Percentiles rank a stretch among this genome's conserved stretches.
Conservation (phyloP, 2,329 filamentous ascomycete genomes). For the Monosporascus cannonballus region DNA sequence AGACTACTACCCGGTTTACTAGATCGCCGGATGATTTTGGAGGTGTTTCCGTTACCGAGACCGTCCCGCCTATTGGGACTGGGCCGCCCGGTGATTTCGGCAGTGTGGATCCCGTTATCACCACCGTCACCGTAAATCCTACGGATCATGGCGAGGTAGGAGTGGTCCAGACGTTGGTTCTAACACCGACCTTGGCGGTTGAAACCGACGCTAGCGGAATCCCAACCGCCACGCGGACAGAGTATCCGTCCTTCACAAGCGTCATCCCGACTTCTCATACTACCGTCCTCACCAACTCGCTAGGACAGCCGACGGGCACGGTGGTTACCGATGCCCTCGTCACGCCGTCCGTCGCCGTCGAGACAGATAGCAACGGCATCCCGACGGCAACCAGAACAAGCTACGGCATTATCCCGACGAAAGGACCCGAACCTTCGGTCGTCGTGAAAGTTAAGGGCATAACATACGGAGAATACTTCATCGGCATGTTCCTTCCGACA, state of each 20-base stretch:
- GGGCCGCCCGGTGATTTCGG: conserved; percentile 4
- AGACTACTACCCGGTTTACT: no score
- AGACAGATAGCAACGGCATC: conserved; percentile 11
- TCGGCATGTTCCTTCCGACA: conserved; percentile 33
- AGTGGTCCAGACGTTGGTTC: conserved; percentile 4
- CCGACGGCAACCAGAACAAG: conserved; percentile 14
- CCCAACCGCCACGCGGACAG: conserved; percentile 4
- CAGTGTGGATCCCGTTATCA: conserved; percentile 1
- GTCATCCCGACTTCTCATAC: conserved; percentile 12
- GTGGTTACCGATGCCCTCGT: conserved; percentile 9
- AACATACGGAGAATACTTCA: conserved; percentile 15
- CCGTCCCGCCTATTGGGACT: not conserved
- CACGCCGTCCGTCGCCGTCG: conserved; percentile 7
- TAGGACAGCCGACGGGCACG: conserved; percentile 13
- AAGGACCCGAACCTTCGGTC: not conserved
- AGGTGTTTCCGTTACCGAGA: not conserved
- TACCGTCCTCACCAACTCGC: conserved; percentile 11
- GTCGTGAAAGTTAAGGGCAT: not conserved
- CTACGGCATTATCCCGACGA: conserved; percentile 5
- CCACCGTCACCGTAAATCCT: conserved; percentile 4
- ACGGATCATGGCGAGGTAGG: not conserved
- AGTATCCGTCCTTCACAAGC: conserved; percentile 3
- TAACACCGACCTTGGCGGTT: conserved; percentile 3
- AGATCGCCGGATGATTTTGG: not conserved
- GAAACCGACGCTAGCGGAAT: conserved; percentile 8